Base-by-base conservation (phyloP, 768 basidiomycete genomes). In the Pleurotus ostreatus region DNA sequence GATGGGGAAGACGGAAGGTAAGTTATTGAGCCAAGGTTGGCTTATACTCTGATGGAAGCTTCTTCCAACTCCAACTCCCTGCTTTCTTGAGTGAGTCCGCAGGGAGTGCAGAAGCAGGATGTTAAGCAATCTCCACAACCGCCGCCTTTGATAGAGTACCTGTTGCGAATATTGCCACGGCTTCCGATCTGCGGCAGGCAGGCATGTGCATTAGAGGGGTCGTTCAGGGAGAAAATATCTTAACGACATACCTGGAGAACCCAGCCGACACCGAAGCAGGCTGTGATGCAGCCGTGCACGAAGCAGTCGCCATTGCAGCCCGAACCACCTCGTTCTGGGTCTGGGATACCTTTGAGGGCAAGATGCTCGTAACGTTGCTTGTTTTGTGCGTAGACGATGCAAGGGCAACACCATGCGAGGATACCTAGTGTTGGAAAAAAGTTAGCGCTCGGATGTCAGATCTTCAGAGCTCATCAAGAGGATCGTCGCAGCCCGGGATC, bases 121-220 rank as follows among this genome's bases (percentile, higher is more conserved):
- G 71, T 55, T 40, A 63, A 63, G 59, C 75, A 81, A 57, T 81
- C 81, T 2, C 68, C 68, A 51, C 68, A 66, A 9, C 66, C 60
- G n/a, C 69, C 68, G 15, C 81, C 82, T 20, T 70, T 69, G 63
- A 83, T 79, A 49, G 66, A 66, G 64, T 81, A 80, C 34, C 81
- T 74, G 11, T 49, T 23, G 46, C 81, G 76, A 53, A 76, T 62
- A 25, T 65, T 63, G 5, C 70, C 68, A 51, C 81, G 75, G 55
- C 63, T 70, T 30, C 57, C 56, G 60, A 69, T 68, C 69, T 76
- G 38, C 22, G n/a, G 49, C 5, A 37, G 3, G 8, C n/a, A 39
- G 34, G 34, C 40, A 43, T 25, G 8, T 20, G 20, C 22, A 41
- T 40, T 38, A 20, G 49, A 12, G 39, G 30, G n/a, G 23, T 15